Percentiles rank a stretch among this genome's conserved stretches.
phyloP scores from a whole-genome alignment of 257 asterid species.

The Misopates orontium region DNA sequence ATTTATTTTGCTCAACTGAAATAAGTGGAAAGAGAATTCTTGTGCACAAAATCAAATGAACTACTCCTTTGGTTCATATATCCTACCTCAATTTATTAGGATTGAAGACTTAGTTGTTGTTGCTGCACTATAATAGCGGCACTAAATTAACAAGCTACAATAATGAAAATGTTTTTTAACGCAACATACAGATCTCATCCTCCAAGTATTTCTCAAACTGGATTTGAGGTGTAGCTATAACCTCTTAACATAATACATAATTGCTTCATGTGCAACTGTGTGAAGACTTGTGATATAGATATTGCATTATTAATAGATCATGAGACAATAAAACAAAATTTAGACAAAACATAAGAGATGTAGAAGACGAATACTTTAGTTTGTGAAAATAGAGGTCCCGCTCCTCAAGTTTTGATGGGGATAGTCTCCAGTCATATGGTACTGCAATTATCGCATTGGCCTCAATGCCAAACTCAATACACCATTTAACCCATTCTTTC shows the following conservation, averaged over 20 bases:
- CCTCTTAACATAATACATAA: background rate
- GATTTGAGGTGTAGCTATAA: background rate
- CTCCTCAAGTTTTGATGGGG: conserved; percentile 97
- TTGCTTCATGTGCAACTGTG: conserved; percentile 13
- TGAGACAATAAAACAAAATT: conserved; percentile 5
- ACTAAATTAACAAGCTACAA: no score
- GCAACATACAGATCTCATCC: background rate
- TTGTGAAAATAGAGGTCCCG: conserved; percentile 97
- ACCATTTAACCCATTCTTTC: conserved; percentile 99
- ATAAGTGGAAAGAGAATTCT: no score
- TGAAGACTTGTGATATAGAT: background rate
- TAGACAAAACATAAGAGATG: conserved; percentile 8
- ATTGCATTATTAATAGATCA: conserved; percentile 1
- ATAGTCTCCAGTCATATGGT: conserved; percentile 97
- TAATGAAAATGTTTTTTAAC: background rate
- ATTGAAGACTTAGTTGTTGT: no score
- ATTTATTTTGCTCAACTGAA: no score
- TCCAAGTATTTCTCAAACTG: conserved; percentile 10
- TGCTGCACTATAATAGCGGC: no score
- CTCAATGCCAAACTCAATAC: conserved; percentile 98
- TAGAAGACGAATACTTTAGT: conserved; percentile 61
- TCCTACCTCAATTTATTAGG: no score
- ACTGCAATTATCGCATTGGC: conserved; percentile 93
- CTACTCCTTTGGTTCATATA: no score
- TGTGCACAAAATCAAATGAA: no score